A percentile compares a stretch with the other conserved stretches of the same genome.
These are phyloP conservation scores for Drosera capensis DNA, from an alignment of 148 eudicot genomes.

Conservation along the genomic window DNA sequence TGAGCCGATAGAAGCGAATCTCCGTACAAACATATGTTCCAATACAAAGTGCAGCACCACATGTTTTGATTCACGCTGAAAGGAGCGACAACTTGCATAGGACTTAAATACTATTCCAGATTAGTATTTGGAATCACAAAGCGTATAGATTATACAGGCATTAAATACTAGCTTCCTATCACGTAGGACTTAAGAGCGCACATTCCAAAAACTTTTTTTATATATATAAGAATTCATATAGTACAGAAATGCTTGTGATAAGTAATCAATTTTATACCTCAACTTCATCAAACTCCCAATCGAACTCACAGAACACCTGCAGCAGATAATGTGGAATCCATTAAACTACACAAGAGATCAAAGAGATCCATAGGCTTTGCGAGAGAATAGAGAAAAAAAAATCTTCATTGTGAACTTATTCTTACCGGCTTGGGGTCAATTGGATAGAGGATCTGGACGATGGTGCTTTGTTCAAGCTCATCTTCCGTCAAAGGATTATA, in stretches of 20 bases:
- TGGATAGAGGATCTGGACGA: slow-evolving; percentile 53
- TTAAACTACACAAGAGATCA: background rate
- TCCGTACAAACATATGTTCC: background rate
- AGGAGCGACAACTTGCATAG: too few species aligned
- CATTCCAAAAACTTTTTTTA: too few species aligned
- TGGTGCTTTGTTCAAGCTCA: slow-evolving; percentile 79
- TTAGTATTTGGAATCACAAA: too few species aligned
- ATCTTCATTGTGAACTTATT: background rate
- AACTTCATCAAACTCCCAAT: slow-evolving; percentile 93
- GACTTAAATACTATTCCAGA: too few species aligned
- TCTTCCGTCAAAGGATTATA: slow-evolving; percentile 77
- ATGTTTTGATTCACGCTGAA: background rate
- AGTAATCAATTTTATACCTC: slow-evolving; percentile 37
- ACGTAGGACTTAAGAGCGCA: background rate
- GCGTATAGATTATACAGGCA: background rate
- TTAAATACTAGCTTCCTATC: too few species aligned
- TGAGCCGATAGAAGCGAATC: background rate
- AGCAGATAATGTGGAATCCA: slow-evolving; percentile 2
- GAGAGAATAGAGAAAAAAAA: background rate
- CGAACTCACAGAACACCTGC: slow-evolving; percentile 77
- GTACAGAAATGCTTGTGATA: background rate
- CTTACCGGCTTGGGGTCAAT: slow-evolving; percentile 71
- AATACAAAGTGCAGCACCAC: background rate
- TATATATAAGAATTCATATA: background rate
- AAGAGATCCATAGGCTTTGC: background rate